phyloP scores from a whole-genome alignment of 1,139 yeast genomes.

The Lodderomyces margitis region DNA sequence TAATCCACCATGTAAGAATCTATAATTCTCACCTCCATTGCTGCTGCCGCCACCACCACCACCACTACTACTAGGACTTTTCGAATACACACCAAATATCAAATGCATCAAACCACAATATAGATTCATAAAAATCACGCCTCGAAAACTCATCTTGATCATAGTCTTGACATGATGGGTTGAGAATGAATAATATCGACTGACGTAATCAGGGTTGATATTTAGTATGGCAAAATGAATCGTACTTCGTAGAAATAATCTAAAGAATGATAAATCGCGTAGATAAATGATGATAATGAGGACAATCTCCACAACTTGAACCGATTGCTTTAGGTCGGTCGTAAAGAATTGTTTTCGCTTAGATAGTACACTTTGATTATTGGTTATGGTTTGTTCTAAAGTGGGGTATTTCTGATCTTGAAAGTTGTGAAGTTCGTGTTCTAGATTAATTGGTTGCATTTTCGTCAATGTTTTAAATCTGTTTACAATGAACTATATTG shows the following conservation, averaged over 20 bases:
- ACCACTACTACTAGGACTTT: constrained; percentile 12
- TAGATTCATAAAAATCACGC: constrained; percentile 25
- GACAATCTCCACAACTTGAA: constrained; percentile 30
- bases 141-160: constrained; percentile 27
- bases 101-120: constrained; percentile 29
- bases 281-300: constrained; percentile 33
- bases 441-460: constrained; percentile 3
- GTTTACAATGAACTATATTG: too few relatives aligned
- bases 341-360: constrained; percentile 41
- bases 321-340: constrained; percentile 30
- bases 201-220: constrained; percentile 19
- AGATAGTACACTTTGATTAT: constrained; percentile 37
- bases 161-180: constrained; percentile 30
- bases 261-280: constrained; percentile 34
- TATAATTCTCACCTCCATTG: constrained; percentile 14
- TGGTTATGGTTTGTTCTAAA: constrained; percentile 34
- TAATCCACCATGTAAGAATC: constrained; percentile 34
- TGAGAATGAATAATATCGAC: constrained; percentile 9
- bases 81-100: constrained; percentile 26
- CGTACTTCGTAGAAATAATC: constrained; percentile 26
- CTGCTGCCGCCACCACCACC: too few relatives aligned
- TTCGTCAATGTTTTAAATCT: background rate
- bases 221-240: constrained; percentile 31
- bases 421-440: constrained; percentile 25
- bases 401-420: constrained; percentile 34